A percentile compares a stretch with the other conserved stretches of the same genome.
Conservation (phyloP, 106 monocot genomes). For the Dioscorea dumetorum region DNA sequence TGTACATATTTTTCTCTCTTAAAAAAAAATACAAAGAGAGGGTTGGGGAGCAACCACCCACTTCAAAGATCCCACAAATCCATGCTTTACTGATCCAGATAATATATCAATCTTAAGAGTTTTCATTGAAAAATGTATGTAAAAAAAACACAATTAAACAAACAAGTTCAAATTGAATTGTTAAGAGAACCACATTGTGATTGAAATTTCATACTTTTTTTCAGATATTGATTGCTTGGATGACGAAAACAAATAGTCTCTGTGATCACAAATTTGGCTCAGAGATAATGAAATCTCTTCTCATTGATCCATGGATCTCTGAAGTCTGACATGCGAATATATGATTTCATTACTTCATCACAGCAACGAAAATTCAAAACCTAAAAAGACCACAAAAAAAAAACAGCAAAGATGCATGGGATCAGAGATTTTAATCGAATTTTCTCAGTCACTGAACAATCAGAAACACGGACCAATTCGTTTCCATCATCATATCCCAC, state of each 20-base stretch:
- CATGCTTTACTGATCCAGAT: too few species aligned
- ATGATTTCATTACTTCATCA: background rate
- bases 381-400: background rate
- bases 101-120: too few species aligned
- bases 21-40: too few species aligned
- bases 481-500: background rate
- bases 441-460: constrained; percentile 6
- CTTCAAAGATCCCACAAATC: too few species aligned
- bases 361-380: background rate
- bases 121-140: too few species aligned
- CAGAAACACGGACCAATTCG: constrained; percentile 17
- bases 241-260: background rate
- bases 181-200: too few species aligned
- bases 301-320: background rate
- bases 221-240: background rate
- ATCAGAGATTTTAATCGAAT: constrained; percentile 2
- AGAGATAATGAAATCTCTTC: constrained; percentile 1
- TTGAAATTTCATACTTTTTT: too few species aligned
- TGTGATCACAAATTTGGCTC: background rate
- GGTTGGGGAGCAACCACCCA: too few species aligned
- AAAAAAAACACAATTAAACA: too few species aligned
- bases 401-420: background rate
- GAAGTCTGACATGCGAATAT: constrained; percentile 1
- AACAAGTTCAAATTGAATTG: too few species aligned
- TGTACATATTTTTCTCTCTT: too few species aligned